Percentiles rank a stretch among this genome's conserved stretches.
Conservation (phyloP, 2,329 filamentous ascomycete genomes). For the Pestalotiopsis sp. region DNA sequence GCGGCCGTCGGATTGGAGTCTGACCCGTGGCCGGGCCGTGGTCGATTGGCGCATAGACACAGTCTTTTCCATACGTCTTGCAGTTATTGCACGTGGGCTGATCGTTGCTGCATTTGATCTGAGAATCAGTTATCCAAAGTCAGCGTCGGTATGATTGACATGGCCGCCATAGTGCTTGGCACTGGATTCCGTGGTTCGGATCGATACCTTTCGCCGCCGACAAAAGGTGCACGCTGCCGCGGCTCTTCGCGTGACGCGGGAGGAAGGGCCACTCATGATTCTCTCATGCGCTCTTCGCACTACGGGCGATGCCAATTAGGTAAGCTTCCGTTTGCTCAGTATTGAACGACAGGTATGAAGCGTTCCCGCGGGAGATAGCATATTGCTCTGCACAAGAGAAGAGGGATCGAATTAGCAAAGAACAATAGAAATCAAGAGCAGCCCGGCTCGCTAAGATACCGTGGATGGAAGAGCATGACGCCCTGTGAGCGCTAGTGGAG, state of each 20-base stretch:
- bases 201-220: background rate
- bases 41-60: conserved; percentile 24
- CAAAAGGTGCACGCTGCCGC: background rate
- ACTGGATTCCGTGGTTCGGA: too few species aligned
- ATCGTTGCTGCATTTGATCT: conserved; percentile 3
- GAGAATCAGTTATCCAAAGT: background rate
- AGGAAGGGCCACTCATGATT: background rate
- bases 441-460: too few species aligned
- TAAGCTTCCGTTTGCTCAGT: too few species aligned
- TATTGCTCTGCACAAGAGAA: too few species aligned
- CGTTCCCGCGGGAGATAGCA: too few species aligned
- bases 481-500: too few species aligned
- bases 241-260: background rate
- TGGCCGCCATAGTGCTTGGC: too few species aligned
- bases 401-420: too few species aligned
- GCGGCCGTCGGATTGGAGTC: background rate
- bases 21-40: conserved; percentile 11
- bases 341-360: too few species aligned
- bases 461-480: too few species aligned
- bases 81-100: conserved; percentile 23
- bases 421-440: too few species aligned
- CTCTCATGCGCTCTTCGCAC: background rate
- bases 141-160: background rate
- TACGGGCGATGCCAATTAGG: background rate
- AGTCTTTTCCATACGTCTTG: conserved; percentile 36